Evolutionary conservation across 257 asterid species (phyloP).

Genomic region (Solanum rostratum): DNA sequence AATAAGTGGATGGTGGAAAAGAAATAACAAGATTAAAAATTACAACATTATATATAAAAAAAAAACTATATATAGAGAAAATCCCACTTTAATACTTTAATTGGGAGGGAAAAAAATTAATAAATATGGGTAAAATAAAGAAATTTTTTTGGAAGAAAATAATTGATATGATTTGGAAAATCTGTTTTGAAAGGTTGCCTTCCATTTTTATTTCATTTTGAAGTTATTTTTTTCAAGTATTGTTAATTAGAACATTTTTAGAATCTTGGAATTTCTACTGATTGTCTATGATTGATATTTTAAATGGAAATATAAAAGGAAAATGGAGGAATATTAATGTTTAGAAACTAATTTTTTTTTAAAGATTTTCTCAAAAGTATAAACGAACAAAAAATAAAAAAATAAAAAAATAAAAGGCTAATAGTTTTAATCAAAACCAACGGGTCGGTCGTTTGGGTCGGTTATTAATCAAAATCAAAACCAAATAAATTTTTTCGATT

Average conservation of each 20-base stretch:
- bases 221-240: not conserved
- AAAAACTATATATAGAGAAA: not conserved
- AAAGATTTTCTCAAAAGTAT: not conserved
- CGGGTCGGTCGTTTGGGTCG: no score
- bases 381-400: not conserved
- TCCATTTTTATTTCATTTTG: not conserved
- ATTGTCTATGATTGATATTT: not conserved
- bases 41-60: not conserved
- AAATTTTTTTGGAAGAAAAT: not conserved
- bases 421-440: no score
- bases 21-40: not conserved
- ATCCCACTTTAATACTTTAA: not conserved
- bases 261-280: not conserved
- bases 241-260: not conserved
- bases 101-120: not conserved
- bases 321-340: not conserved
- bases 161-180: not conserved
- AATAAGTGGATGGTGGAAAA: not conserved
- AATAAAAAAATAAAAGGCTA: not conserved
- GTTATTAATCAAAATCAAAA: no score
- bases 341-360: not conserved
- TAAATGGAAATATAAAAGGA: constrained; percentile 5
- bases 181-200: not conserved
- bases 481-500: no score
- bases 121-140: not conserved